Evolutionary conservation across 2,329 filamentous ascomycete genomes (phyloP), one percentile per base, ranked within the genome.

Genomic region (Colletotrichum karsti): DNA sequence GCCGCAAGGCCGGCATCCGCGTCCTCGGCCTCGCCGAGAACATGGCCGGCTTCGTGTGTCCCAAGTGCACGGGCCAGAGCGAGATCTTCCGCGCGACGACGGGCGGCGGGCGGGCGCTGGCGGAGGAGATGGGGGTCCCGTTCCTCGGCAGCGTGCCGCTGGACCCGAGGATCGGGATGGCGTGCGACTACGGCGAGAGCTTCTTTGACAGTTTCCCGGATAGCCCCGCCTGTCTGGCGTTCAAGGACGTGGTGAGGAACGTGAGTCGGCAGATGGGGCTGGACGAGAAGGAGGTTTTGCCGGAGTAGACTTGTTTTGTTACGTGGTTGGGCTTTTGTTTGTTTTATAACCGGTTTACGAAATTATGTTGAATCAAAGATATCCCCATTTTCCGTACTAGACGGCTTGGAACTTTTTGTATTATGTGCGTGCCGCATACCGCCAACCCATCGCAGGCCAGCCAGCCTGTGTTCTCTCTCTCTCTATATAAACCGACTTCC

Each of bases 1-100:
- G 97, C 81, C 87, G 91, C 66, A 99, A 99, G 81, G 96, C 96
- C 1, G 94, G 93, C 4, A 98, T 99, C 72, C 88, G 86, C 53
- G 89, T 99, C 7, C 80, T 99, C 4, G 96, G 96, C 0, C 84
- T 99, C 42, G 96, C 97, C 15, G 96, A 99, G 84, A 99, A 99
- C 77, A 99, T 99, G 96, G 93, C 91, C 66, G 94, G 94, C 4
- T 99, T 98, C 74, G 95, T 99, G 59, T 99, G 96, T 77, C 95
- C 95, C 9, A 95, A 93, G 63, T 99, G 96, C 80, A 93, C 90
- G 61, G 90, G 94, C 72, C 84, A 90, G 77, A 91, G 87, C 74
- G 90, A 97, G 78, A 97, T 99, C 55, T 99, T 99, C 83, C 88
- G 90, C 73, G 91, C 96, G 10, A 97, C 93, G 9, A 99, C 96